Base-by-base conservation (phyloP, 208 protist species). In the Acanthamoeba castellanii region DNA sequence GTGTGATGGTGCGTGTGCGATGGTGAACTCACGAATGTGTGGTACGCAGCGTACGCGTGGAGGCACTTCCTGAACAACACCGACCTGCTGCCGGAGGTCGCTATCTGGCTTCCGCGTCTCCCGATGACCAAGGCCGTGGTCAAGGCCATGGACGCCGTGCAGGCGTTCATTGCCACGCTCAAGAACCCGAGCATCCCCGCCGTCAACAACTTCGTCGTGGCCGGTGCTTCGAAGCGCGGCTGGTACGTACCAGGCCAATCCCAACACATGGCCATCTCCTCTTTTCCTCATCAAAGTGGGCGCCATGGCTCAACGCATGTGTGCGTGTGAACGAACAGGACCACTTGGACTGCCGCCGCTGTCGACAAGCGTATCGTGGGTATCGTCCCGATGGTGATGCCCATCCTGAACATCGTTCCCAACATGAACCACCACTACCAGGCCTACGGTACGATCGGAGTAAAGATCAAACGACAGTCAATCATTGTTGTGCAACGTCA, bases 101-200 rank as follows among this genome's bases (percentile, higher is more conserved):
- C 97, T 66, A 37, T 95, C 25, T 98, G 97, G 97, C 74, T 98
- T 22, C 91, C 91, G n/a, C 55, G 68, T 42, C 32, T 93, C 14
- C 97, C 97, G 85, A 98, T 98, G 97, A 94, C 95, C 9, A 98
- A 98, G 68, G 84, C 93, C 9, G 95, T 94, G 32, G 95, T 98
- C 61, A 94, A 81, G 47, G 96, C 96, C 16, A 97, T 98, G 96
- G 96, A 98, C 57, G 78, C 94, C 11, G 72, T 97, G 30, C 93
- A 98, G 88, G 96, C 97, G 22, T 97, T 97, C 70, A 52, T 85
- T 5, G 27, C 59, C 59, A 14, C 95, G 18, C 57, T 55, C 18
- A 89, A 95, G 50, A 84, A 85, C 37, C 37, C 94, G 42, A 22
- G 22, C 42, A 27, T 94, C 47, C 82, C 64, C 50, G 94, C 52